Percentiles rank a stretch among this genome's conserved stretches.
phyloP scores from a whole-genome alignment of 441 rosid genomes.

The Adansonia rubrostipa region DNA sequence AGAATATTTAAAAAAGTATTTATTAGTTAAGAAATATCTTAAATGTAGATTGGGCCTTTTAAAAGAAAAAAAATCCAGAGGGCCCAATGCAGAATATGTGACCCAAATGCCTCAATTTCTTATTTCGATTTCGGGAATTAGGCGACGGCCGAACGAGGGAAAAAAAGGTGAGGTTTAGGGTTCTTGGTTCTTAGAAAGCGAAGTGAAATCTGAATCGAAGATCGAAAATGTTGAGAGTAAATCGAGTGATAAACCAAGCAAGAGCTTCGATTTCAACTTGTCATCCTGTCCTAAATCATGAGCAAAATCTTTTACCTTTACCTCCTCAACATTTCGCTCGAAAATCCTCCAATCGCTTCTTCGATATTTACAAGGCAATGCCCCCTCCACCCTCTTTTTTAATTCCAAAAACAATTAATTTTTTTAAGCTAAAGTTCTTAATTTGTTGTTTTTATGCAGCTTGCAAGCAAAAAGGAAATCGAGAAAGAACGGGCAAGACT shows the following conservation, averaged over 20 bases:
- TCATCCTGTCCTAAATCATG: conserved; percentile 31
- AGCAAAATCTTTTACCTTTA: conserved; percentile 37
- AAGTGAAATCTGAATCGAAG: conserved; percentile 7
- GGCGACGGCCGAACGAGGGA: neutral
- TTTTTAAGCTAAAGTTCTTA: conserved; percentile 3
- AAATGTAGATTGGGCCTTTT: neutral
- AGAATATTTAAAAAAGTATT: too few species aligned
- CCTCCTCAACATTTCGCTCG: conserved; percentile 48
- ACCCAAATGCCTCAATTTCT: neutral
- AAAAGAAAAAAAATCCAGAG: neutral
- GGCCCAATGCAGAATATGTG: neutral
- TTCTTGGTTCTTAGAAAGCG: neutral
- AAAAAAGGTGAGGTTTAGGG: neutral
- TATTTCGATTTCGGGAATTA: neutral
- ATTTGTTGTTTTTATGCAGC: conserved; percentile 38
- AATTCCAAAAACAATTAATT: neutral
- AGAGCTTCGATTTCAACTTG: conserved; percentile 38
- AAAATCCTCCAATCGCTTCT: conserved; percentile 62
- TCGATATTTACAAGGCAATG: conserved; percentile 70
- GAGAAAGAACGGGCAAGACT: conserved; percentile 84
- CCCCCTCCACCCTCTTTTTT: neutral
- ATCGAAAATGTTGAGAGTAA: conserved; percentile 50
- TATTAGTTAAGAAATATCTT: too few species aligned
- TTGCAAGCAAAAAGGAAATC: conserved; percentile 69
- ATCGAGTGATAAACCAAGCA: conserved; percentile 36